Conservation (phyloP, 345 rosid species). For the Excoecaria cochinchinensis region DNA sequence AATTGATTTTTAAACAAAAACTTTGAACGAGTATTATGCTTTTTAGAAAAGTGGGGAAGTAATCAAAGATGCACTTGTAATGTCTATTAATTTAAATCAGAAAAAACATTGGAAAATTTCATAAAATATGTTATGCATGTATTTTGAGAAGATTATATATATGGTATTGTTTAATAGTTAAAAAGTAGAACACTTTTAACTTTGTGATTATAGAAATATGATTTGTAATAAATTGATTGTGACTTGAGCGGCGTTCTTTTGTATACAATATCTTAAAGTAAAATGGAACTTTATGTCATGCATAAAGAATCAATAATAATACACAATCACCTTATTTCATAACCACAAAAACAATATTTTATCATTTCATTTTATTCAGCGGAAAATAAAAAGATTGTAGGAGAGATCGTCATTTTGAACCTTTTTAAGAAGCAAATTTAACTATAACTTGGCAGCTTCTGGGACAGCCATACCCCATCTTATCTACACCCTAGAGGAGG, state of each 20-base stretch:
- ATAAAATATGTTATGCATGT: no score
- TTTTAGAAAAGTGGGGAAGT: no score
- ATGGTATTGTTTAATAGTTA: no score
- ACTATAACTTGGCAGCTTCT: background rate
- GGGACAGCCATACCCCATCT: slow-evolving; percentile 11
- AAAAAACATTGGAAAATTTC: no score
- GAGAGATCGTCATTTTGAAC: slow-evolving; percentile 1
- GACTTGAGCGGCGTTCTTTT: slow-evolving; percentile 1
- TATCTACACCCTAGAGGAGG: slow-evolving; percentile 1
- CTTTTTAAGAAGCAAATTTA: background rate
- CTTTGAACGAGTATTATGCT: no score
- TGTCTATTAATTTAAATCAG: no score
- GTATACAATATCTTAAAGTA: background rate
- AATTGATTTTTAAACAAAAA: no score
- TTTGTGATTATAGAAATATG: background rate
- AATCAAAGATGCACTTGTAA: no score
- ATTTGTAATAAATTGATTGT: background rate
- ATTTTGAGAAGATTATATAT: no score
- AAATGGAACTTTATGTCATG: slow-evolving; percentile 3
- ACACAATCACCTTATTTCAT: background rate
- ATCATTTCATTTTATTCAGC: background rate
- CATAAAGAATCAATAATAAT: background rate
- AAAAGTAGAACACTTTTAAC: background rate
- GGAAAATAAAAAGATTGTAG: background rate
- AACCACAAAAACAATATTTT: slow-evolving; percentile 7